phyloP scores from a whole-genome alignment of 805 yeast species.

The Candida parachauliodes region DNA sequence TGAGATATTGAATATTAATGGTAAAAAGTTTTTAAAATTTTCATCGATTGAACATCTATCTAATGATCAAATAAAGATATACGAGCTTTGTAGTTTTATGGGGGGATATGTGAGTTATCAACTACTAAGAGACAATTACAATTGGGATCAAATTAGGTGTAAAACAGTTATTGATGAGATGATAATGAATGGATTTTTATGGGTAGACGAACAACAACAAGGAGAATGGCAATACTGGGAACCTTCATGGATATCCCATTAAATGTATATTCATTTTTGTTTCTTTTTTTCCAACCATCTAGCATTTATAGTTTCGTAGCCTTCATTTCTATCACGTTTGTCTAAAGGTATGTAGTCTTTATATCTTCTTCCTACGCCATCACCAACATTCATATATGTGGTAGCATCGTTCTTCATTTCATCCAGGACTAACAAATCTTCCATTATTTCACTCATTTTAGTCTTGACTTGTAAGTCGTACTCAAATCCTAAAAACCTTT shows the following conservation, averaged over 20 bases:
- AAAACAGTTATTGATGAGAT: slow-evolving; percentile 67
- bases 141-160: slow-evolving; percentile 67
- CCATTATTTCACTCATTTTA: slow-evolving; percentile 48
- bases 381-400: slow-evolving; percentile 57
- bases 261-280: slow-evolving; percentile 5
- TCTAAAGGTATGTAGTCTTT: slow-evolving; percentile 54
- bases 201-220: slow-evolving; percentile 67
- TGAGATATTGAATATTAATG: slow-evolving; percentile 55
- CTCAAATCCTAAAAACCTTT: slow-evolving; percentile 44
- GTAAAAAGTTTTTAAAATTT: slow-evolving; percentile 47
- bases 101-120: slow-evolving; percentile 68
- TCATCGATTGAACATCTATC: slow-evolving; percentile 28
- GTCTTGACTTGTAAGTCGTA: slow-evolving; percentile 57
- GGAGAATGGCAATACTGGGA: slow-evolving; percentile 61
- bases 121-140: slow-evolving; percentile 66
- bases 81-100: slow-evolving; percentile 71
- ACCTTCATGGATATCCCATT: slow-evolving; percentile 59
- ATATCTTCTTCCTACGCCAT: slow-evolving; percentile 67
- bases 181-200: slow-evolving; percentile 76
- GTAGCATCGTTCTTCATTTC: slow-evolving; percentile 6
- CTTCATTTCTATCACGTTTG: slow-evolving; percentile 55
- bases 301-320: slow-evolving; percentile 67
- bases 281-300: slow-evolving; percentile 48
- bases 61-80: slow-evolving; percentile 63
- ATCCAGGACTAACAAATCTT: slow-evolving; percentile 7